Evolutionary conservation across 192 early-diverging fungal genomes (phyloP), one percentile per base, ranked within the genome.

Genomic region (Obelidium mucronatum): DNA sequence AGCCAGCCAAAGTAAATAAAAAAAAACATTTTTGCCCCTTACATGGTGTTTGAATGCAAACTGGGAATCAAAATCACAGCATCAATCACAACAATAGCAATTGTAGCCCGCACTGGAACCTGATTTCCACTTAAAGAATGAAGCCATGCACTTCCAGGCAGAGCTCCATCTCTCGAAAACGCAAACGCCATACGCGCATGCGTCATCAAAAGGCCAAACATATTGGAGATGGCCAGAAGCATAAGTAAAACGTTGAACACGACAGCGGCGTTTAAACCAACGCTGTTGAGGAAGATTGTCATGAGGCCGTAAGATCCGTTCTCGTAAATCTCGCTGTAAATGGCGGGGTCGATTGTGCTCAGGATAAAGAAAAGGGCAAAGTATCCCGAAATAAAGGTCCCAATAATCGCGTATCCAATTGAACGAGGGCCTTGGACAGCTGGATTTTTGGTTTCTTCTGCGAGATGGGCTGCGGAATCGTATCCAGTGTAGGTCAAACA

Each of bases 361-460:
- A 77, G 67, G 24, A 77, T 65, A n/a, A 75, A 67, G 39, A 77
- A 69, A 24, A 77, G 75, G 56, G 75, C 75, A 69, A 77, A 69
- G 56, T 69, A 77, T 17, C 75, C 75, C 13, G 54, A 56, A 34
- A 77, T 33, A 40, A 77, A 77, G 35, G 75, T 77, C 2, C 53
- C 44, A 8, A 44, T 24, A 11, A 77, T 77, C 3, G 75, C 75
- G 39, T 59, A 60, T n/a, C 24, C 54, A 39, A 77, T 77, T 2
- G 66, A 69, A 8, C 58, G 51, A 6, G 75, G 75, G 13, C 75
- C 75, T 61, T 67, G 64, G 2, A 69, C 39, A 11, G 75, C 64
- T 6, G 66, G 65, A 54, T 77, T 77, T 11, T 37, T 60, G 2
- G 75, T 77, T 67, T 77, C 75, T 67, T 77, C 75, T 26, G 75